Conservation (phyloP, 805 yeast genomes). For the Cephaloascus fragrans region DNA sequence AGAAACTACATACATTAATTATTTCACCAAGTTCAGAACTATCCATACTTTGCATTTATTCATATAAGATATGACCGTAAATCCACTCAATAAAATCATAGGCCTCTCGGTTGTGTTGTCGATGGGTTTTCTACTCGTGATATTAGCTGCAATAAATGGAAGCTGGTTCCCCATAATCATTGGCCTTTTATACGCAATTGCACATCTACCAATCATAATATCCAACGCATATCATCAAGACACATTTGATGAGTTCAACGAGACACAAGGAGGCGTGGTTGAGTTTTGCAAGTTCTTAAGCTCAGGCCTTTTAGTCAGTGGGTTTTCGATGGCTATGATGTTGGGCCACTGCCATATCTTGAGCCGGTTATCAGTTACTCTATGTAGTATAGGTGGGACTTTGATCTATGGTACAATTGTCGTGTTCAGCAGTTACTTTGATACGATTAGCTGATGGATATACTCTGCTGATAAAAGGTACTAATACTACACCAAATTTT, state of each 20-base stretch:
- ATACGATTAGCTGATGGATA: too few relatives aligned
- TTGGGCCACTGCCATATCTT: conserved; percentile 70
- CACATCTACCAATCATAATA: conserved; percentile 22
- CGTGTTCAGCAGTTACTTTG: conserved; percentile 73
- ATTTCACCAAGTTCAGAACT: too few relatives aligned
- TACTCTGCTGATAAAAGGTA: too few relatives aligned
- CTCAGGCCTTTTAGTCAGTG: conserved; percentile 68
- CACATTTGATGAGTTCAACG: not conserved
- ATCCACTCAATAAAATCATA: conserved; percentile 71
- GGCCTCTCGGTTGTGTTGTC: conserved; percentile 73
- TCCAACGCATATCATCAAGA: not conserved
- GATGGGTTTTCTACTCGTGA: conserved; percentile 80
- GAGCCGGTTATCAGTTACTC: conserved; percentile 56
- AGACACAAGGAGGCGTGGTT: conserved; percentile 1
- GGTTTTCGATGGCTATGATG: conserved; percentile 62
- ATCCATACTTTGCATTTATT: too few relatives aligned
- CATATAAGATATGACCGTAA: conserved; percentile 11
- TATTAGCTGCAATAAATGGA: conserved; percentile 77
- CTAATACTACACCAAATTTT: too few relatives aligned
- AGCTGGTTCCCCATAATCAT: conserved; percentile 88
- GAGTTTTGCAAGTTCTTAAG: conserved; percentile 77
- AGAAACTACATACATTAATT: too few relatives aligned
- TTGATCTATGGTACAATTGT: conserved; percentile 78
- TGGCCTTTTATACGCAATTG: conserved; percentile 29
- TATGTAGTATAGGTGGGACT: conserved; percentile 79